These are phyloP conservation scores for Erodium maritimum DNA, from an alignment of 345 rosid species.

Conservation along the genomic window DNA sequence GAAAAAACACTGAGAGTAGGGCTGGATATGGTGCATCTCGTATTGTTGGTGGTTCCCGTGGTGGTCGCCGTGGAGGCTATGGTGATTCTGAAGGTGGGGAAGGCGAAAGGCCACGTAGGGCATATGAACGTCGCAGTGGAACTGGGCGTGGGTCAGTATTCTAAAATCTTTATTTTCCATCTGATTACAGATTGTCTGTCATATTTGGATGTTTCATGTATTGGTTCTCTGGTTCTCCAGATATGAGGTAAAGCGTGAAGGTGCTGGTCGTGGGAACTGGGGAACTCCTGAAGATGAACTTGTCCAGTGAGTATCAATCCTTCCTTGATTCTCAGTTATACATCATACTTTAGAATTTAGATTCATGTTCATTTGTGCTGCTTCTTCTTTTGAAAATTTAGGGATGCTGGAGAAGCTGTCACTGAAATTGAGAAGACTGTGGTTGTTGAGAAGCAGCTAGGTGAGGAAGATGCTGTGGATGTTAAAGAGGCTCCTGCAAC, in stretches of 20 bases:
- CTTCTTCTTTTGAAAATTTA: slow-evolving; percentile 15
- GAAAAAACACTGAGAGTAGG: slow-evolving; percentile 11
- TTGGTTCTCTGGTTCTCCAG: slow-evolving; percentile 19
- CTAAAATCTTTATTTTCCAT: not conserved
- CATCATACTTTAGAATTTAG: not conserved
- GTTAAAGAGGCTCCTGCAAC: slow-evolving; percentile 49
- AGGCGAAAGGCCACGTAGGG: slow-evolving; percentile 62
- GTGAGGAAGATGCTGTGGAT: slow-evolving; percentile 51
- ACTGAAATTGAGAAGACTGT: slow-evolving; percentile 39
- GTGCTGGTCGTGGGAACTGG: slow-evolving; percentile 95
- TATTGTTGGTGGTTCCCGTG: slow-evolving; percentile 58
- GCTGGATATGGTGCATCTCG: slow-evolving; percentile 14
- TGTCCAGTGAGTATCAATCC: slow-evolving; percentile 40
- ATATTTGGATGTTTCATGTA: not conserved
- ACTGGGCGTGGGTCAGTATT: slow-evolving; percentile 86
- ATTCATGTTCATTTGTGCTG: not conserved
- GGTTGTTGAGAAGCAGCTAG: slow-evolving; percentile 45
- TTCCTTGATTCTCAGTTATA: not conserved
- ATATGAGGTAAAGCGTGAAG: slow-evolving; percentile 71
- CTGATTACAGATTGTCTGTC: not conserved
- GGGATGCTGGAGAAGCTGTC: slow-evolving; percentile 59
- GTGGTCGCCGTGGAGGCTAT: slow-evolving; percentile 64
- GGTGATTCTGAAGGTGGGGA: slow-evolving; percentile 53
- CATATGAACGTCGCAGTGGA: slow-evolving; percentile 73
- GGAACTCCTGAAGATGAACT: slow-evolving; percentile 72